A percentile compares a stretch with the other conserved stretches of the same genome.
Conservation (phyloP, 129 eudicot genomes). For the Tanacetum coccineum region DNA sequence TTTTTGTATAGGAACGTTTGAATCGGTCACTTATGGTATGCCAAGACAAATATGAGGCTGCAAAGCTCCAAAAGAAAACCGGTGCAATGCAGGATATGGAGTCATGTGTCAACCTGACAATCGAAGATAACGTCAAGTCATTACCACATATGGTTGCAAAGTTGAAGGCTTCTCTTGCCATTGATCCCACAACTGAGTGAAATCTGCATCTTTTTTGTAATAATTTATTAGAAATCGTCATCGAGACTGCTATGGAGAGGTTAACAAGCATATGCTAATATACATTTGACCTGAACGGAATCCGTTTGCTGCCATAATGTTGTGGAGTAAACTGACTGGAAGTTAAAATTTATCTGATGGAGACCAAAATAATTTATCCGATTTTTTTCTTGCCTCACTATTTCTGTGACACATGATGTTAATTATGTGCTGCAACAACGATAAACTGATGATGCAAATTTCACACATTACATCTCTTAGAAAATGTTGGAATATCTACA, state of each 20-base stretch:
- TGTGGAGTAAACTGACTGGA: background rate
- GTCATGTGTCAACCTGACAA: conserved; percentile 64
- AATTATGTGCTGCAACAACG: background rate
- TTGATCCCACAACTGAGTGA: conserved; percentile 32
- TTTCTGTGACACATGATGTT: background rate
- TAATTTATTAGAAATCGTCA: background rate
- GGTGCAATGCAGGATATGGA: conserved; percentile 61
- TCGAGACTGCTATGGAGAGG: background rate
- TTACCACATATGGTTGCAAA: conserved; percentile 69
- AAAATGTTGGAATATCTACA: no score
- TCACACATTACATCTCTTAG: no score
- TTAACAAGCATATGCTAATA: conserved; percentile 1
- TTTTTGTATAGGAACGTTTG: conserved; percentile 58
- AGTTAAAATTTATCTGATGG: background rate
- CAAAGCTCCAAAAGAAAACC: conserved; percentile 53
- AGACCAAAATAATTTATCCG: background rate
- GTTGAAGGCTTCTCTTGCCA: conserved; percentile 53
- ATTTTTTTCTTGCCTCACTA: background rate
- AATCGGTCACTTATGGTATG: conserved; percentile 71
- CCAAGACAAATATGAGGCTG: conserved; percentile 77
- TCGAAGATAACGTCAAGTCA: conserved; percentile 55
- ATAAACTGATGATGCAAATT: no score
- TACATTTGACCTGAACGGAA: background rate
- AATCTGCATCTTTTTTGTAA: conserved; percentile 4
- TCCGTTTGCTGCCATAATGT: conserved; percentile 3